Evolutionary conservation across 164 flowering plant species (phyloP).

Genomic region (Magnolia kwangsiensis): DNA sequence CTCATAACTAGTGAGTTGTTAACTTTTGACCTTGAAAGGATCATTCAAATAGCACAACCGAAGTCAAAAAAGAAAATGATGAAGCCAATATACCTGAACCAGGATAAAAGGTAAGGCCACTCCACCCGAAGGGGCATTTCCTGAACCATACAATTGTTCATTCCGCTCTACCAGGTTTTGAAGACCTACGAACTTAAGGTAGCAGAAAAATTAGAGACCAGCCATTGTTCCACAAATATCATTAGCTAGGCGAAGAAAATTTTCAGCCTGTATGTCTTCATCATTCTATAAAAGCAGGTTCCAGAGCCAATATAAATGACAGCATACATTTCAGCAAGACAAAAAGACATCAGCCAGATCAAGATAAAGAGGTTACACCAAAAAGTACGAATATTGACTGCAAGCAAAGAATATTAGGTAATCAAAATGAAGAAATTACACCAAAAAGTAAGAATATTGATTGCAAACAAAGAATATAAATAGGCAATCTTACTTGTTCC

Average conservation of each 20-base stretch:
- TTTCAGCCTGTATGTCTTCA: neutral
- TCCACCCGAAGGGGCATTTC: conserved; percentile 79
- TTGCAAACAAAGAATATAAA: neutral
- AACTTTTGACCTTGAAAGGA: neutral
- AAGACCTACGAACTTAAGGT: conserved; percentile 63
- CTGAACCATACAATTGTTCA: conserved; percentile 73
- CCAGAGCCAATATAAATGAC: neutral
- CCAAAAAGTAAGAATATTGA: neutral
- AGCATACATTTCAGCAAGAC: neutral
- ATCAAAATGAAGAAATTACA: neutral
- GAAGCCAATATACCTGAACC: conserved; percentile 62
- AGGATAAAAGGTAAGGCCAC: conserved; percentile 92
- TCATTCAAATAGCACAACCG: neutral
- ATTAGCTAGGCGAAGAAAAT: neutral
- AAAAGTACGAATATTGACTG: neutral
- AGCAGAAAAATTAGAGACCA: conserved; percentile 7
- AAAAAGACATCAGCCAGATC: neutral
- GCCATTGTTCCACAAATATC: neutral
- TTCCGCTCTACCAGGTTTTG: conserved; percentile 80
- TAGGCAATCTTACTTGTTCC: conserved; percentile 65
- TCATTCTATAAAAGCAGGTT: neutral
- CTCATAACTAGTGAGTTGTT: neutral
- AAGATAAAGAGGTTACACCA: neutral
- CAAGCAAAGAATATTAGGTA: neutral
- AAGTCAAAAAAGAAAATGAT: neutral